Percentiles rank a stretch among this genome's conserved stretches.
phyloP scores from a whole-genome alignment of 768 basidiomycete species.

The Roridomyces roridus region DNA sequence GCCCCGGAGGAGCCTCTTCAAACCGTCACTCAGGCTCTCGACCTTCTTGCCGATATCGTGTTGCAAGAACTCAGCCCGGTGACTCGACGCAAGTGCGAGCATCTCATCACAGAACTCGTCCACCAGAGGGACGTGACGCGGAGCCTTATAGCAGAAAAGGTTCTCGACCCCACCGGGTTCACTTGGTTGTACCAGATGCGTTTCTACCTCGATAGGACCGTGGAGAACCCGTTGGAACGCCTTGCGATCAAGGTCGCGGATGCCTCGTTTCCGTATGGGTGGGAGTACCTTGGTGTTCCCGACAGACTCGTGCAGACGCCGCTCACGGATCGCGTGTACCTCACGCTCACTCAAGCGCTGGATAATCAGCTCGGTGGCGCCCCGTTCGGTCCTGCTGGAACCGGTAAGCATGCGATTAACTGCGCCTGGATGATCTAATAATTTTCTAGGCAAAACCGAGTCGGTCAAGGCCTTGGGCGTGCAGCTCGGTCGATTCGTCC shows the following conservation, averaged over 20 bases:
- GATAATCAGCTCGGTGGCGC: conserved; percentile 95
- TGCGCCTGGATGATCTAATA: conserved; percentile 13
- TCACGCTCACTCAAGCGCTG: conserved; percentile 95
- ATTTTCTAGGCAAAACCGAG: conserved; percentile 87
- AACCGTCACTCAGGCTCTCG: conserved; percentile 82
- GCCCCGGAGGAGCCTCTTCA: conserved; percentile 71
- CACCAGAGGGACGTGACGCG: conserved; percentile 97
- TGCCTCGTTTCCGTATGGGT: conserved; percentile 94
- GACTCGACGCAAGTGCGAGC: conserved; percentile 97
- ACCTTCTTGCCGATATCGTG: conserved; percentile 96
- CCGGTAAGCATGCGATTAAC: conserved; percentile 56
- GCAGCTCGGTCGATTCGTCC: conserved; percentile 96
- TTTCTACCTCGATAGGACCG: conserved; percentile 81
- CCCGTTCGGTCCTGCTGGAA: conserved; percentile 98
- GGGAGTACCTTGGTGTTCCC: conserved; percentile 97
- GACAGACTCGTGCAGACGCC: conserved; percentile 98
- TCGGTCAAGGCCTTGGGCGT: conserved; percentile 99
- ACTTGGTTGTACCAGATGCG: conserved; percentile 99
- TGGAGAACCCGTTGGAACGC: conserved; percentile 81
- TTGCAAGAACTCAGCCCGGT: conserved; percentile 87
- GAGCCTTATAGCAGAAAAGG: conserved; percentile 68
- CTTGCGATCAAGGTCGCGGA: conserved; percentile 87
- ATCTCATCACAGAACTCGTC: conserved; percentile 97
- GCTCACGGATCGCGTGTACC: conserved; percentile 94
- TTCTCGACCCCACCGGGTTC: conserved; percentile 74